Percentiles rank a stretch among this genome's conserved stretches.
Evolutionary conservation across 805 yeast genomes (phyloP).

Genomic region (Metschnikowia cubensis): DNA sequence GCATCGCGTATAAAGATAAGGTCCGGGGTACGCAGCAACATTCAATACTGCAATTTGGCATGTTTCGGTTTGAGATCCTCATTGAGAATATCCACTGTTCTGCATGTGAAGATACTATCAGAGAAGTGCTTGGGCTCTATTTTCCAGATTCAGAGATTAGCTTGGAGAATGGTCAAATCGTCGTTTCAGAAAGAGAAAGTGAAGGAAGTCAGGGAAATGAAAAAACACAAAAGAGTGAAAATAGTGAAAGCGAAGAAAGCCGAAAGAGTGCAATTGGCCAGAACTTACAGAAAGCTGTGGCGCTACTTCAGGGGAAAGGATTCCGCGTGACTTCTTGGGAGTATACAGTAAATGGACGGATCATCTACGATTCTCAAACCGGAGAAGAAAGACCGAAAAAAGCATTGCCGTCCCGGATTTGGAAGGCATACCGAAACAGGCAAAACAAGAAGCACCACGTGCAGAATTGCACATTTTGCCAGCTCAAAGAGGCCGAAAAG

Average conservation of each 20-base stretch:
- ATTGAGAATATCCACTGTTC: slow-evolving; percentile 53
- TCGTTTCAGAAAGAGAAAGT: too few relatives aligned
- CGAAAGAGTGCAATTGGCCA: neutral
- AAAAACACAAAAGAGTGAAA: too few relatives aligned
- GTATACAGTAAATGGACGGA: slow-evolving; percentile 18
- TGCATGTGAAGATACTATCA: slow-evolving; percentile 44
- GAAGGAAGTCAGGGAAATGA: too few relatives aligned
- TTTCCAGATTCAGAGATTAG: neutral
- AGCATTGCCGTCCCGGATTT: slow-evolving; percentile 4
- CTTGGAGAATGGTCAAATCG: neutral
- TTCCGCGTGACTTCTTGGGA: slow-evolving; percentile 37
- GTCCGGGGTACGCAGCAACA: neutral
- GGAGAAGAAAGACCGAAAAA: neutral
- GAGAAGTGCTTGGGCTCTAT: slow-evolving; percentile 6
- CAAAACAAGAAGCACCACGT: slow-evolving; percentile 31
- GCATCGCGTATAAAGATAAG: slow-evolving; percentile 2
- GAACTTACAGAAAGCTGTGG: slow-evolving; percentile 14
- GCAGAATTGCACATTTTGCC: slow-evolving; percentile 41
- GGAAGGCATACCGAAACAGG: slow-evolving; percentile 16
- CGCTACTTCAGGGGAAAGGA: slow-evolving; percentile 31
- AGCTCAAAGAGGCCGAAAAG: slow-evolving; percentile 17
- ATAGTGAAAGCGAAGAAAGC: too few relatives aligned
- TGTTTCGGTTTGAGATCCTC: slow-evolving; percentile 6
- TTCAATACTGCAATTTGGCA: neutral
- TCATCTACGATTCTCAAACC: slow-evolving; percentile 7